Evolutionary conservation across 768 basidiomycete genomes (phyloP).

Genomic region (Suillus ampliporus): DNA sequence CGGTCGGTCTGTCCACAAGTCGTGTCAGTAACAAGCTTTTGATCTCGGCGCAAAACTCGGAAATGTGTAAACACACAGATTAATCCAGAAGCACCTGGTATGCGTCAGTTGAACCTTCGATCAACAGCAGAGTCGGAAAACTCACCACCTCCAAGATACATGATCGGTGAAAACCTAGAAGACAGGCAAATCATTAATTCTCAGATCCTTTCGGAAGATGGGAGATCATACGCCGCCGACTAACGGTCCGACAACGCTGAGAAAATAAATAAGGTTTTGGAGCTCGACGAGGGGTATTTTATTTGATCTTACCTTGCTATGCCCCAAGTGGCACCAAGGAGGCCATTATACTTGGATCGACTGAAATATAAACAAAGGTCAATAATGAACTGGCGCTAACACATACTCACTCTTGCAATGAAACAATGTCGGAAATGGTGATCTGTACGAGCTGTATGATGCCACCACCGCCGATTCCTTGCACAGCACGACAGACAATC

Average conservation of each 20-base stretch:
- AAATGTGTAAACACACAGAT: slow-evolving; percentile 30
- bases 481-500: slow-evolving; percentile 46
- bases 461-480: slow-evolving; percentile 51
- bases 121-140: slow-evolving; percentile 3
- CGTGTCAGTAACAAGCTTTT: not conserved
- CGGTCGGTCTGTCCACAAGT: slow-evolving; percentile 39
- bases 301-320: slow-evolving; percentile 36
- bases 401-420: slow-evolving; percentile 36
- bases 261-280: not conserved
- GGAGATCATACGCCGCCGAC: slow-evolving; percentile 37
- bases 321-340: slow-evolving; percentile 49
- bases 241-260: slow-evolving; percentile 50
- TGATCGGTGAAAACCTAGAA: slow-evolving; percentile 40
- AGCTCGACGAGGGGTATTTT: not conserved
- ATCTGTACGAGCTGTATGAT: slow-evolving; percentile 45
- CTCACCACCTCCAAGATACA: slow-evolving; percentile 47
- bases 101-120: slow-evolving; percentile 4
- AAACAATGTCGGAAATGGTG: slow-evolving; percentile 46
- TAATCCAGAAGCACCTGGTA: slow-evolving; percentile 43
- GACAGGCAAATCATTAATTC: not conserved
- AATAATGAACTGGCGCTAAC: not conserved
- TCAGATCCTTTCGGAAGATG: not conserved
- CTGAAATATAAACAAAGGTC: slow-evolving; percentile 19
- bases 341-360: slow-evolving; percentile 47
- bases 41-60: not conserved